These are phyloP conservation scores for Rhizophagus prolifer DNA, from an alignment of 192 early-diverging fungal species.

Conservation along the genomic window DNA sequence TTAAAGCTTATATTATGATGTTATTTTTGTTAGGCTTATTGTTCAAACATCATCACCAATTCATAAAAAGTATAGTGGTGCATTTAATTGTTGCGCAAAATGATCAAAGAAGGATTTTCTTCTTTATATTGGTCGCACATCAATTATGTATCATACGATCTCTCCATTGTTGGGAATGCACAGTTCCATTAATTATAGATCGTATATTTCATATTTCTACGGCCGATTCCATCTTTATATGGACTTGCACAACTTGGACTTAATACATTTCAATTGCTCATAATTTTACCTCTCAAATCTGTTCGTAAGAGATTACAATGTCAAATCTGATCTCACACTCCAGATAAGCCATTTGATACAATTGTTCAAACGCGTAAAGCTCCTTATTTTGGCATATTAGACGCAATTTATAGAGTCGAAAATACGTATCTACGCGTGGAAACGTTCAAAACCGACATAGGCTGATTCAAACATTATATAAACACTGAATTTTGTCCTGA, in stretches of 20 bases:
- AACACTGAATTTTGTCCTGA: no score
- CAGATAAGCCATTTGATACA: slow-evolving; percentile 61
- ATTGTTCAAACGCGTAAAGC: slow-evolving; percentile 63
- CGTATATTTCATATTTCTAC: slow-evolving; percentile 58
- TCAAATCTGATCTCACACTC: slow-evolving; percentile 64
- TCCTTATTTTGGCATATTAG: slow-evolving; percentile 74
- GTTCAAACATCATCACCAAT: slow-evolving; percentile 78
- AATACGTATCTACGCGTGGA: slow-evolving; percentile 31
- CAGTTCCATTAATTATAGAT: slow-evolving; percentile 65
- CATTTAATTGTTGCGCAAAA: slow-evolving; percentile 74
- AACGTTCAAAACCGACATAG: slow-evolving; percentile 24
- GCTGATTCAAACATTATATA: no score
- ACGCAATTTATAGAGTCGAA: slow-evolving; percentile 55
- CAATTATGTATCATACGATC: slow-evolving; percentile 76
- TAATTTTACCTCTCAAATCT: no score
- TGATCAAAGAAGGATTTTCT: slow-evolving; percentile 71
- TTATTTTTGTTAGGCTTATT: slow-evolving; percentile 57
- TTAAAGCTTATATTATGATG: background rate
- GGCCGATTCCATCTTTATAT: slow-evolving; percentile 63
- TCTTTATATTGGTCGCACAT: slow-evolving; percentile 73
- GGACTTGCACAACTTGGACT: slow-evolving; percentile 62
- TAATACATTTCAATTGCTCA: no score
- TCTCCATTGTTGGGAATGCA: slow-evolving; percentile 69
- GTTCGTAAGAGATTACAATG: slow-evolving; percentile 81
- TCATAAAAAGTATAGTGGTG: slow-evolving; percentile 79